A percentile compares a stretch with the other conserved stretches of the same genome.
Evolutionary conservation across 208 protist species (phyloP).

Genomic region (Acanthamoeba triangularis): DNA sequence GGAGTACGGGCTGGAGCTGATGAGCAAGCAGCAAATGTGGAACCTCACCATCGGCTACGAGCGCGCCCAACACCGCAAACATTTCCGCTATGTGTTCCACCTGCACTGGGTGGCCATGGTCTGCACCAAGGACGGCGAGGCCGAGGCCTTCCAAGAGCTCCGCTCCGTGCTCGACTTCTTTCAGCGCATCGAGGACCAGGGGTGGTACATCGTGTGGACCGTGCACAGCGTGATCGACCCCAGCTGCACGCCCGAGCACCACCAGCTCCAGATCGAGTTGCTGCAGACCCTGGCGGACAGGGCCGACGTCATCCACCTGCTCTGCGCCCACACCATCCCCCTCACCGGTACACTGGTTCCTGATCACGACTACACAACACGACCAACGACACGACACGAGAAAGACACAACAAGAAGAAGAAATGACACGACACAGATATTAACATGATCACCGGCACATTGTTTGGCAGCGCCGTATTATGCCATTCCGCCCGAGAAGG

Average conservation of each 20-base stretch:
- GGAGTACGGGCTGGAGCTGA: constrained; percentile 1
- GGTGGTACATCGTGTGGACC: constrained; percentile 34
- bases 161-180: constrained; percentile 18
- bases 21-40: constrained; percentile 37
- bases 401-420: too few species aligned
- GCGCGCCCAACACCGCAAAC: not conserved
- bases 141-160: not conserved
- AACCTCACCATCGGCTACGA: constrained; percentile 45
- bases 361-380: too few species aligned
- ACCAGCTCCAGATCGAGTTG: not conserved
- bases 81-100: constrained; percentile 25
- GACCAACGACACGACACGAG: too few species aligned
- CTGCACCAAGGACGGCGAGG: constrained; percentile 18
- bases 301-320: constrained; percentile 31
- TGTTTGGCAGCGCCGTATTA: not conserved
- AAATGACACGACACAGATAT: not conserved
- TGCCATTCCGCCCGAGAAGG: not conserved
- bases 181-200: not conserved
- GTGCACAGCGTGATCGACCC: not conserved
- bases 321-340: not conserved
- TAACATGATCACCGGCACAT: not conserved
- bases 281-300: not conserved
- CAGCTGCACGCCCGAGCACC: not conserved
- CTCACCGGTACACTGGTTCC: not conserved
- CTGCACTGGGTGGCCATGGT: constrained; percentile 30